Conservation (phyloP, 2,329 filamentous ascomycete genomes). For the Chaetomiaceae sp. region DNA sequence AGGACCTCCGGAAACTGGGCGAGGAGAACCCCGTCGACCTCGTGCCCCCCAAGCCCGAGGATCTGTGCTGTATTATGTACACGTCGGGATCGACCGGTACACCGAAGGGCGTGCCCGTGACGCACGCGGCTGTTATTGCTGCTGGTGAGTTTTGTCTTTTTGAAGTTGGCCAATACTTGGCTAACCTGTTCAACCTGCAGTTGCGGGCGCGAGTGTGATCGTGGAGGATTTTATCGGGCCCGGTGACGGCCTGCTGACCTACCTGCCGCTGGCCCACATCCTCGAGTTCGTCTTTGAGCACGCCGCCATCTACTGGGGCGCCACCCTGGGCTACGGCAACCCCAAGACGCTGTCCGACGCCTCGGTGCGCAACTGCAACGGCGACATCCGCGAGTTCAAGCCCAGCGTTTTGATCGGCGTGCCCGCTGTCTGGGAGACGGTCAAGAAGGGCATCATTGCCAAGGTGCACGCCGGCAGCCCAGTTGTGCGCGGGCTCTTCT, state of each 20-base stretch:
- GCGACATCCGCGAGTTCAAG: slow-evolving; percentile 81
- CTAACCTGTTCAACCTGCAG: slow-evolving; percentile 32
- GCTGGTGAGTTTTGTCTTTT: slow-evolving; percentile 51
- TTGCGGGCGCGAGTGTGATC: slow-evolving; percentile 72
- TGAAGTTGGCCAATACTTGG: not conserved
- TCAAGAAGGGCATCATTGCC: slow-evolving; percentile 82
- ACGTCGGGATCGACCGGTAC: slow-evolving; percentile 80
- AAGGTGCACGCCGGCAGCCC: slow-evolving; percentile 68
- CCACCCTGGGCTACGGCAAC: slow-evolving; percentile 85
- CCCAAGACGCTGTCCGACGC: slow-evolving; percentile 78
- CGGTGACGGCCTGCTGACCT: slow-evolving; percentile 74
- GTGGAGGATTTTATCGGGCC: slow-evolving; percentile 74
- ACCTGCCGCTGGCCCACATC: slow-evolving; percentile 83
- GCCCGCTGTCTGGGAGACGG: slow-evolving; percentile 83
- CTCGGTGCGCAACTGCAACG: slow-evolving; percentile 79
- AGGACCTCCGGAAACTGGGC: slow-evolving; percentile 48
- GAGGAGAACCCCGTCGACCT: slow-evolving; percentile 63
- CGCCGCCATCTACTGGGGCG: slow-evolving; percentile 76
- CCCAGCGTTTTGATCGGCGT: slow-evolving; percentile 82
- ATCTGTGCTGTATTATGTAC: slow-evolving; percentile 69
- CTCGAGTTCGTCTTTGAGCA: slow-evolving; percentile 91
- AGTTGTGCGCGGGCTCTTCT: slow-evolving; percentile 71
- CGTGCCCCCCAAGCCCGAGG: slow-evolving; percentile 64
- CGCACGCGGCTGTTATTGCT: slow-evolving; percentile 69
- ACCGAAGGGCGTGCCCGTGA: slow-evolving; percentile 76